phyloP scores from a whole-genome alignment of 768 basidiomycete species.

The Boletus sensibilis region DNA sequence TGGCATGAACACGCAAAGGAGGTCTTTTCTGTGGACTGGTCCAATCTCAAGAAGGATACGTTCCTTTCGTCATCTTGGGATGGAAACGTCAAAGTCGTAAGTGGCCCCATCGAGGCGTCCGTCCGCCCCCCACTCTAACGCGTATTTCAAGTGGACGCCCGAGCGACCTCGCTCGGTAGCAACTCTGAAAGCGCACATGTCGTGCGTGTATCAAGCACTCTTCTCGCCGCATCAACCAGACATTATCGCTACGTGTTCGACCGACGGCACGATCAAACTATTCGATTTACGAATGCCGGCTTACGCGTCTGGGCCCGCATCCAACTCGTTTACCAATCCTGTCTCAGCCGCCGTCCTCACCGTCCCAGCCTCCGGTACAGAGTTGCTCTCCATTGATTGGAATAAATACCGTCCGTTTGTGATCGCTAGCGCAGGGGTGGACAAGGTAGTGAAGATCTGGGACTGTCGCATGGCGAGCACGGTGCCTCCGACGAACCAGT shows the following conservation, averaged over 20 bases:
- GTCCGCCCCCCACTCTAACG: background rate
- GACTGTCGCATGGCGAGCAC: constrained; percentile 83
- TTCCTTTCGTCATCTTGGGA: constrained; percentile 94
- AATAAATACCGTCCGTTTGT: constrained; percentile 85
- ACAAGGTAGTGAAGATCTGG: constrained; percentile 75
- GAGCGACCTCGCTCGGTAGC: constrained; percentile 74
- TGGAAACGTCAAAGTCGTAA: constrained; percentile 80
- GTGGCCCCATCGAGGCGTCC: constrained; percentile 29
- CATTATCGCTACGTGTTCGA: constrained; percentile 77
- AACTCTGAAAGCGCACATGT: constrained; percentile 79
- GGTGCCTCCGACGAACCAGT: constrained; percentile 43
- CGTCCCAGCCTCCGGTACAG: constrained; percentile 72
- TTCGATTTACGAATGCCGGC: constrained; percentile 75
- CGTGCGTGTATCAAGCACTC: constrained; percentile 86
- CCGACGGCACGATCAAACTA: constrained; percentile 80
- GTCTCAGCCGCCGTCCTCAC: constrained; percentile 72
- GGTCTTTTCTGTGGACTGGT: constrained; percentile 95
- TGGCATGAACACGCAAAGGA: constrained; percentile 97
- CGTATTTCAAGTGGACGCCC: constrained; percentile 71
- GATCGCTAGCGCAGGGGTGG: constrained; percentile 77
- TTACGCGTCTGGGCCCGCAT: constrained; percentile 49
- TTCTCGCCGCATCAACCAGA: constrained; percentile 93
- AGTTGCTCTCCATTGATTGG: constrained; percentile 85
- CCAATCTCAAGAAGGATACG: constrained; percentile 84
- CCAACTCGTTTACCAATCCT: constrained; percentile 63